Conservation (phyloP, 1,284 basidiomycete species). For the Apiotrichum siamense region DNA sequence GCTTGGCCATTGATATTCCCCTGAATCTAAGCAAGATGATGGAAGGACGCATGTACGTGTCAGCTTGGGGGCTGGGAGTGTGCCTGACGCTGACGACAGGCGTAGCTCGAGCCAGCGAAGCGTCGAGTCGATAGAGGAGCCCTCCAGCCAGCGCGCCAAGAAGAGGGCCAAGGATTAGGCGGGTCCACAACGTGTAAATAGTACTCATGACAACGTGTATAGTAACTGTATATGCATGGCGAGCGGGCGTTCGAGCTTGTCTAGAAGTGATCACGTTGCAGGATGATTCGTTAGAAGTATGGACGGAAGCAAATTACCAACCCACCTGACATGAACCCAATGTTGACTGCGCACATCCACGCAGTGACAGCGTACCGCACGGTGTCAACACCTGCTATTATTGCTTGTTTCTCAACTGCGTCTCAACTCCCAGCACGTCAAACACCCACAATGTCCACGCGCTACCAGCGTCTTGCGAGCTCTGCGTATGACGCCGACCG, state of each 20-base stretch:
- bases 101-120: constrained; percentile 9
- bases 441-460: not conserved
- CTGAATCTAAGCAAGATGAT: too few species aligned
- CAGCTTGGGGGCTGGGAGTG: not conserved
- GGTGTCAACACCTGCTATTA: too few species aligned
- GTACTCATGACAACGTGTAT: not conserved
- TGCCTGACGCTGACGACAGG: not conserved
- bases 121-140: constrained; percentile 4
- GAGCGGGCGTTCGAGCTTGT: not conserved
- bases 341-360: too few species aligned
- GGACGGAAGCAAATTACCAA: too few species aligned
- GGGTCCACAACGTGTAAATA: constrained; percentile 3
- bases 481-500: constrained; percentile 1
- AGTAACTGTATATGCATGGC: constrained; percentile 1
- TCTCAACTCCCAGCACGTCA: too few species aligned
- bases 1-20: not conserved
- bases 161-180: constrained; percentile 10
- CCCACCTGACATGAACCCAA: too few species aligned
- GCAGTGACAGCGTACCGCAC: too few species aligned
- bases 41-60: constrained; percentile 2
- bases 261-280: too few species aligned
- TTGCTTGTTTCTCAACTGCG: too few species aligned
- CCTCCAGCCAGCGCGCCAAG: constrained; percentile 1
- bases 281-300: too few species aligned
- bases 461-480: constrained; percentile 17